Evolutionary conservation across 495 filamentous ascomycete species (phyloP), one percentile per base, ranked within the genome.

Genomic region (Lasiosphaeria miniovina): DNA sequence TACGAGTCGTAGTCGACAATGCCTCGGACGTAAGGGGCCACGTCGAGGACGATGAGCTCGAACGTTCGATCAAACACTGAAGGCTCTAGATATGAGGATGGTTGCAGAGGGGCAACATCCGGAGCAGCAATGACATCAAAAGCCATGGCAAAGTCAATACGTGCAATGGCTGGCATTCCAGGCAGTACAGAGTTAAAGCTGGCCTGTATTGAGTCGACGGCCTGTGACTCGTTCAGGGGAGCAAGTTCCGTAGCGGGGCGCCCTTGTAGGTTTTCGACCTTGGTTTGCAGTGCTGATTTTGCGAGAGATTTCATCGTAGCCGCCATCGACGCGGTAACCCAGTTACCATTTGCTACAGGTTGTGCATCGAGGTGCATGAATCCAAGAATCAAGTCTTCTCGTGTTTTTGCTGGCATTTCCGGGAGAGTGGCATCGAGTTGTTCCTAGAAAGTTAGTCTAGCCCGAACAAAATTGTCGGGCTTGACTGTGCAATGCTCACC

Each of bases 11-110:
- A 88, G 0, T 84, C 75, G 34, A 91, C 86, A 62, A 97, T 96
- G 9, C 80, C 76, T 17, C 94, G 87, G 24, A 96, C 81, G 63
- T 89, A 97, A 0, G 93, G 93, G 0, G 89, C 91, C 6, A 96
- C 73, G 60, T 98, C 94, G 49, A 88, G 79, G 4, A 77, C 76
- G 38, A 96, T 81, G 8, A 84, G 74, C 3, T 73, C 65, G 43
- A 86, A 66, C 0, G 85, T 83, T 40, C 89, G 82, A 58, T 95
- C 90, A 60, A 96, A 90, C 0, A 86, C 80, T 0, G 89, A 91
- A 0, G 84, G 77, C 58, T 77, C 80, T 33, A 74, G 69, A 55
- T 70, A 77, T 43, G 68, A 73, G 17, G 61, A 71, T 36, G 64
- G 66, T 15, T 74, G 68, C 7, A 62, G 33, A 15, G 62, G 48